Conservation (phyloP, 345 rosid species). For the Geranium brycei region DNA sequence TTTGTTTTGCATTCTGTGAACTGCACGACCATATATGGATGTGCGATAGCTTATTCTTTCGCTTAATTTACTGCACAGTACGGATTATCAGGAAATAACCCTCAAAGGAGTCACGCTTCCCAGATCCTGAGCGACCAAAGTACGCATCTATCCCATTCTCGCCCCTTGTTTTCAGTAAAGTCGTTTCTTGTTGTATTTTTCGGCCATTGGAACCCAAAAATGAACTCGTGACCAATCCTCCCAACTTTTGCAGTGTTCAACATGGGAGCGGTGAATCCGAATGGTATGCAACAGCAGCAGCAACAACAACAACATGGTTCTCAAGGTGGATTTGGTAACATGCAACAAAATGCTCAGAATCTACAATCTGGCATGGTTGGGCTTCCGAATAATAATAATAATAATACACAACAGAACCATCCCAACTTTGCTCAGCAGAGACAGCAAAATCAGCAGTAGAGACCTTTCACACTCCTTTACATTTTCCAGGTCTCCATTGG, state of each 20-base stretch:
- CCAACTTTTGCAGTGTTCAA: conserved; percentile 50
- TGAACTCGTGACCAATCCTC: conserved; percentile 4
- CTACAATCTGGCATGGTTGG: conserved; percentile 57
- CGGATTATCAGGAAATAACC: conserved; percentile 60
- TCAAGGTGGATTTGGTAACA: conserved; percentile 48
- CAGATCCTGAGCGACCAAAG: conserved; percentile 72
- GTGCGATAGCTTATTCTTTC: background rate
- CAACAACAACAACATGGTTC: conserved; percentile 47
- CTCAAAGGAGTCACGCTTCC: conserved; percentile 61
- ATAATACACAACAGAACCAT: conserved; percentile 33
- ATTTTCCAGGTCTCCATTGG: no score
- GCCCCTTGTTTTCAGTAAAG: background rate
- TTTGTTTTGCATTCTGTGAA: no score
- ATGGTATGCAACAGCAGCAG: conserved; percentile 55
- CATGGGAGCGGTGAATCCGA: conserved; percentile 55
- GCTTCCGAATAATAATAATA: conserved; percentile 33
- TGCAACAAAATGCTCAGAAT: conserved; percentile 55
- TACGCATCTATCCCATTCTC: conserved; percentile 15
- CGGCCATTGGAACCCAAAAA: background rate
- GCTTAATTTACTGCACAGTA: conserved; percentile 31
- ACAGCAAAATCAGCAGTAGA: conserved; percentile 65
- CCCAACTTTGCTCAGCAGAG: conserved; percentile 54
- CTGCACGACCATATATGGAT: background rate
- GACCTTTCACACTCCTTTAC: no score
- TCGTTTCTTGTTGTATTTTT: background rate